Base-by-base conservation (phyloP, 1,284 basidiomycete species). In the Ustilago tritici region DNA sequence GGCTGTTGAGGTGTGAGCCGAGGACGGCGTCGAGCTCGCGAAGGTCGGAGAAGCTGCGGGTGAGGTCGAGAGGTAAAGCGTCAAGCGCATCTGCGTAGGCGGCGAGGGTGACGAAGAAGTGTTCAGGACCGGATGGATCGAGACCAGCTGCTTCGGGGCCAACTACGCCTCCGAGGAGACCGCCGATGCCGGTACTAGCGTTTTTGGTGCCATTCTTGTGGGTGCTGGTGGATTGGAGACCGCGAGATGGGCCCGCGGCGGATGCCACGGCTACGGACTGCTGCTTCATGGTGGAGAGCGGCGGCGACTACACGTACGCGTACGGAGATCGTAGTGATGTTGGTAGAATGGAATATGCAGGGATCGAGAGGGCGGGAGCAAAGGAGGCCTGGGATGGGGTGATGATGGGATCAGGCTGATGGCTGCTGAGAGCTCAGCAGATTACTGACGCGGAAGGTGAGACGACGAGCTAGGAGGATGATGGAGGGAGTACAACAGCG, bases 1-100 rank as follows among this genome's bases (percentile, higher is more conserved):
- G 76, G 61, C 82, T 82, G 53, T 63, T 70, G 63, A 85, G 76
- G 46, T 85, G 84, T 15, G 82, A 76, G 23, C 93, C 95, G 56
- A 99, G 90, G 52, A 99, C 97, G 57, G 97, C 96, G 87, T 98
- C 97, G 85, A 99, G 92, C 88, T 99, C 96, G 79, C 95, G 93
- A 57, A 99, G 90, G 89, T 99, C 96, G 31, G 92, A 93, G 87
- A 98, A 94, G 86, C 92, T 92, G 85, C 95, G 91, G 12, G 96
- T 98, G 86, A 98, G 91, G 87, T 98, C 95, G 75, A 93, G 90
- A 56, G 96, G 96, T 64, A 99, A 91, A 32, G 95, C 91, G 88
- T 98, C 95, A 86, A 99, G 92, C 34, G 93, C 92, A 87, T 98
- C 95, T 40, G 83, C 82, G 65, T 87, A 87, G 17, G 87, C 80